Percentiles rank a stretch among this genome's conserved stretches.
Conservation (phyloP, 2,329 filamentous ascomycete genomes). For the Epichloe gansuensis region DNA sequence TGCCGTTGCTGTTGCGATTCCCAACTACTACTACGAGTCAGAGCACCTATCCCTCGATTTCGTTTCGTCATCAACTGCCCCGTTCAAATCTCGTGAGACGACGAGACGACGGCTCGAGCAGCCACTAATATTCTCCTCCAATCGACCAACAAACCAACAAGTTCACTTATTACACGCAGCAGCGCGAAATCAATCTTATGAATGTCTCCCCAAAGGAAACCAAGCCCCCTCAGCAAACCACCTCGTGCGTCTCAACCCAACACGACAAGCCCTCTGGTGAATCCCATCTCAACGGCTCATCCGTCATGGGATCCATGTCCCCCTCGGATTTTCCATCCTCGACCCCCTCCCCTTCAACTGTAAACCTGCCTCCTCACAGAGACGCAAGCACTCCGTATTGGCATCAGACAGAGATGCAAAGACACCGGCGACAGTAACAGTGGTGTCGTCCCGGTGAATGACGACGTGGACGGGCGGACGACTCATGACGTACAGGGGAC, state of each 20-base stretch:
- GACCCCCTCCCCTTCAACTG: slow-evolving; percentile 6
- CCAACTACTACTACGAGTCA: too few relatives aligned
- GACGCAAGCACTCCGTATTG: slow-evolving; percentile 20
- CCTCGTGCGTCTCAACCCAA: slow-evolving; percentile 25
- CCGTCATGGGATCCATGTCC: slow-evolving; percentile 6
- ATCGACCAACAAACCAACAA: too few relatives aligned
- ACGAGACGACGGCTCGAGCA: too few relatives aligned
- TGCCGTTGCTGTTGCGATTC: too few relatives aligned
- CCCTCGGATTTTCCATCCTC: slow-evolving; percentile 7
- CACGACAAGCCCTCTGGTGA: slow-evolving; percentile 22
- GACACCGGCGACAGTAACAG: slow-evolving; percentile 18
- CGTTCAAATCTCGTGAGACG: too few relatives aligned
- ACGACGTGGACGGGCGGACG: slow-evolving; percentile 18
- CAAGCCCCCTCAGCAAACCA: slow-evolving; percentile 5
- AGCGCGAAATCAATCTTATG: too few relatives aligned
- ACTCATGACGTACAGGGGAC: neutral
- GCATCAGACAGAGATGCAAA: slow-evolving; percentile 23
- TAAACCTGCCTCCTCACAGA: slow-evolving; percentile 17
- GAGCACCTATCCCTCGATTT: too few relatives aligned
- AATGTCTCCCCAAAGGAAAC: too few relatives aligned
- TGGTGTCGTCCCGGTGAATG: slow-evolving; percentile 18
- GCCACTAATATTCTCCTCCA: too few relatives aligned
- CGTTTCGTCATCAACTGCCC: too few relatives aligned
- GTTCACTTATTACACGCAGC: neutral
- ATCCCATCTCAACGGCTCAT: slow-evolving; percentile 23